These are phyloP conservation scores for Theileria luwenshuni DNA, from an alignment of 169 alveolate species.

Conservation along the genomic window DNA sequence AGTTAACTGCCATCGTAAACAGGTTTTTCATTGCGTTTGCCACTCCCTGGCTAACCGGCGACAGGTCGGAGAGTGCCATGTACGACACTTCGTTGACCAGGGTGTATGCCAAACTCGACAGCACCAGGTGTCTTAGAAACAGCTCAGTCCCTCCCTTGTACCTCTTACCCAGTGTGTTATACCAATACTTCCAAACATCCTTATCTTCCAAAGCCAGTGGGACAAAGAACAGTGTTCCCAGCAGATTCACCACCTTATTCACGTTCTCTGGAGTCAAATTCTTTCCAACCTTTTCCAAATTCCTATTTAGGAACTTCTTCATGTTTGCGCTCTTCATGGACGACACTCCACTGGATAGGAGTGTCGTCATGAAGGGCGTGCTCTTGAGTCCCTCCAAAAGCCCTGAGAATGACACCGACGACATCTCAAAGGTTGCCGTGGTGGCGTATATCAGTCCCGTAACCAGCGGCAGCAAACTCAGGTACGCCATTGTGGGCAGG, in stretches of 20 bases:
- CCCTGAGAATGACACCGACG: not conserved
- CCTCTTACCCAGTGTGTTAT: constrained; percentile 32
- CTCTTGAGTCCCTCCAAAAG: constrained; percentile 54
- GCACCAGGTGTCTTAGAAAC: constrained; percentile 51
- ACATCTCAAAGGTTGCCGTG: not conserved
- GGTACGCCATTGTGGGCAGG: constrained; percentile 69
- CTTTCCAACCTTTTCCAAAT: constrained; percentile 68
- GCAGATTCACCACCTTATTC: constrained; percentile 58
- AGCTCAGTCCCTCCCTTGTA: constrained; percentile 14
- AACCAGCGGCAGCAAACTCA: constrained; percentile 74
- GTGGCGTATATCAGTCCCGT: constrained; percentile 79
- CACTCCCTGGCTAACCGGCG: constrained; percentile 80
- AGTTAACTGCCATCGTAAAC: constrained; percentile 65
- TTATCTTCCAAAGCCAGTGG: constrained; percentile 65
- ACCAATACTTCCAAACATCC: constrained; percentile 21
- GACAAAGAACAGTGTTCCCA: constrained; percentile 68
- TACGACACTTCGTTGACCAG: constrained; percentile 70
- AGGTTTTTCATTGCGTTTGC: constrained; percentile 79
- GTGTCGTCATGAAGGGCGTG: constrained; percentile 49
- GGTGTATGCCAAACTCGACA: constrained; percentile 71
- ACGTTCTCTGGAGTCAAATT: constrained; percentile 71
- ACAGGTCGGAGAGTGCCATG: constrained; percentile 69
- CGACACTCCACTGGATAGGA: constrained; percentile 66
- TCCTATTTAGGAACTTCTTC: constrained; percentile 70
- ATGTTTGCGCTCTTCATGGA: constrained; percentile 72